phyloP scores from a whole-genome alignment of 306 rosid genomes.

The Trifolium dubium region DNA sequence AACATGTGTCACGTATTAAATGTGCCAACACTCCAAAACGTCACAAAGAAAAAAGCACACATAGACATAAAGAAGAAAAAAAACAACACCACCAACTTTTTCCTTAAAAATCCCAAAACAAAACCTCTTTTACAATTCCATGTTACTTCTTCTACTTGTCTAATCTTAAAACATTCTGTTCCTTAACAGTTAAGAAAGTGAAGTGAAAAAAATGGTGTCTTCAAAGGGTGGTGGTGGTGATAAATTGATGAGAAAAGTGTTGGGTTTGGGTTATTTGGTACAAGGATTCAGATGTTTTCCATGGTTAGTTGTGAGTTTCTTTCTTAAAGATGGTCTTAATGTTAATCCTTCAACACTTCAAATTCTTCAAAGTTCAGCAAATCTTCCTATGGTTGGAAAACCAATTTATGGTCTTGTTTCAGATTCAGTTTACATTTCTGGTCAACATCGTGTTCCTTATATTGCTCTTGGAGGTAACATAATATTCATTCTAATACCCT shows the following conservation, averaged over 20 bases:
- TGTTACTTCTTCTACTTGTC: not conserved
- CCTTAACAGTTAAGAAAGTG: conserved; percentile 26
- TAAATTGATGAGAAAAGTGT: conserved; percentile 51
- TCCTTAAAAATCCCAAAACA: conserved; percentile 16
- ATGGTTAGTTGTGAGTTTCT: conserved; percentile 85
- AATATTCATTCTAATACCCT: not conserved
- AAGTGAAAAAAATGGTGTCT: conserved; percentile 42
- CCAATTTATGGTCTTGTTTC: conserved; percentile 84
- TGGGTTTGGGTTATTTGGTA: conserved; percentile 85
- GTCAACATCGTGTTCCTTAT: conserved; percentile 90
- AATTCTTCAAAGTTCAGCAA: conserved; percentile 81
- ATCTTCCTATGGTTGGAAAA: conserved; percentile 92
- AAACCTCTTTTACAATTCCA: conserved; percentile 23
- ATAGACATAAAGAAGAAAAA: not conserved
- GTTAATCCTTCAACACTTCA: conserved; percentile 87
- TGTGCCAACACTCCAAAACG: not conserved
- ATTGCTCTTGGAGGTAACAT: conserved; percentile 78
- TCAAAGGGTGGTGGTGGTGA: conserved; percentile 26
- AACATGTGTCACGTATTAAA: conserved; percentile 18
- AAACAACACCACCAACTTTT: not conserved
- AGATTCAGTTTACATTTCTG: conserved; percentile 70
- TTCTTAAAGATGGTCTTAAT: conserved; percentile 77
- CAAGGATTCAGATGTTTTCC: conserved; percentile 93
- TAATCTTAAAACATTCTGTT: not conserved
- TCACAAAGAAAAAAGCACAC: not conserved